Evolutionary conservation across 352 stramenopile genomes (phyloP), one percentile per base, ranked within the genome.

Genomic region (Pythium oligandrum): DNA sequence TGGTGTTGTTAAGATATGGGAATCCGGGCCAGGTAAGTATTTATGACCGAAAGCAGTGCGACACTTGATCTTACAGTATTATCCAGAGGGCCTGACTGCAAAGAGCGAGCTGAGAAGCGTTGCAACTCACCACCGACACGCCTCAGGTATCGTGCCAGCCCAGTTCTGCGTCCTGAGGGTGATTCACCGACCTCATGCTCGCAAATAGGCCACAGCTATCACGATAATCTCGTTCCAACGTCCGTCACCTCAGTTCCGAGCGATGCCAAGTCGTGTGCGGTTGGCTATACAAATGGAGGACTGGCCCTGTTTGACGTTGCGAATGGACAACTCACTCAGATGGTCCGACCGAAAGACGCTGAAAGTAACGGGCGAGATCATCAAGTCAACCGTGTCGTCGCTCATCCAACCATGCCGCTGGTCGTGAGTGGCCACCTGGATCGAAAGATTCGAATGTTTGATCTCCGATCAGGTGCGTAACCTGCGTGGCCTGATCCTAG

Each of bases 321-420:
- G 56, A 69, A 76, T 44, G 85, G 92, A 46, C 80, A 88, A 42
- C 61, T 95, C 6, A 71, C 92, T 34, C 82, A 95, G 53, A 58
- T 95, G 38, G 69, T 74, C 50, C 66, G 78, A 45, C 70, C 80
- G 26, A 73, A 79, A 12, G 82, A 95, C 36, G 67, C 78, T n/a
- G 81, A 95, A 39, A 67, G 64, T 7, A 70, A 69, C 36, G 76
- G 77, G 30, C 68, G 70, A 1, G 66, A 78, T n/a, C 70, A 65
- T 3, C 85, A 95, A 83, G 73, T 95, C 9, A 95, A 93, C 64
- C 75, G 37, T 11, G 9, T 65, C 12, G 62, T 60, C 33, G 72
- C 86, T 10, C 85, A 95, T 51, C 85, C 85, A 6, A 93, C 78
- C 4, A 92, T 95, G 82, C 85, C 85, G 4, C 57, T 95, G 8